A percentile compares a stretch with the other conserved stretches of the same genome.
These are phyloP conservation scores for Neobulgaria alba DNA, from an alignment of 2,329 filamentous ascomycete genomes.

Conservation along the genomic window DNA sequence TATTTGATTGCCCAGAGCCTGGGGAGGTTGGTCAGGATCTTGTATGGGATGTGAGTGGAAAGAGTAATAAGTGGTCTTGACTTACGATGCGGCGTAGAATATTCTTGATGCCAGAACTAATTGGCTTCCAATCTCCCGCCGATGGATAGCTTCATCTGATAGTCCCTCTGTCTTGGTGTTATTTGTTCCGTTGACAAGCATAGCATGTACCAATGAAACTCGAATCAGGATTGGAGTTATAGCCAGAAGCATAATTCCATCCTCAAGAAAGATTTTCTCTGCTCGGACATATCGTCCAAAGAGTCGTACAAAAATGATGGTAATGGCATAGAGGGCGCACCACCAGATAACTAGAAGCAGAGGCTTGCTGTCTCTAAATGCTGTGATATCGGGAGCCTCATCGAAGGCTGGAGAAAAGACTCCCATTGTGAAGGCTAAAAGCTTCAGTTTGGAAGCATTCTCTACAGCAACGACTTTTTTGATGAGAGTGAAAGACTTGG, in stretches of 20 bases:
- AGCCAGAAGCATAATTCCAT: slow-evolving; percentile 74
- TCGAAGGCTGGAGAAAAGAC: slow-evolving; percentile 5
- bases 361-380: slow-evolving; percentile 56
- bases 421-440: slow-evolving; percentile 14
- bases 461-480: no score
- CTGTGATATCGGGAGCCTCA: slow-evolving; percentile 14
- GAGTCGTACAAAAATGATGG: slow-evolving; percentile 73
- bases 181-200: slow-evolving; percentile 85
- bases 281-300: slow-evolving; percentile 77
- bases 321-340: slow-evolving; percentile 73
- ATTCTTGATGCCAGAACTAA: slow-evolving; percentile 75
- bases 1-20: slow-evolving; percentile 89
- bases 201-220: slow-evolving; percentile 78
- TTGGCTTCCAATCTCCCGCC: slow-evolving; percentile 64
- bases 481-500: no score
- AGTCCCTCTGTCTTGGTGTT: slow-evolving; percentile 56
- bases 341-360: slow-evolving; percentile 92
- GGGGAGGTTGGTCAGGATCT: slow-evolving; percentile 6
- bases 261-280: slow-evolving; percentile 77
- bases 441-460: no score
- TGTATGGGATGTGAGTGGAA: slow-evolving; percentile 1
- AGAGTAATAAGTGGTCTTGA: slow-evolving; percentile 24
- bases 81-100: slow-evolving; percentile 81
- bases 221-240: slow-evolving; percentile 72
- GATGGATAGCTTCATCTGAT: slow-evolving; percentile 48